Percentiles rank a stretch among this genome's conserved stretches.
Conservation (phyloP, 805 yeast genomes). For the Saccharomycopsis schoenii region DNA sequence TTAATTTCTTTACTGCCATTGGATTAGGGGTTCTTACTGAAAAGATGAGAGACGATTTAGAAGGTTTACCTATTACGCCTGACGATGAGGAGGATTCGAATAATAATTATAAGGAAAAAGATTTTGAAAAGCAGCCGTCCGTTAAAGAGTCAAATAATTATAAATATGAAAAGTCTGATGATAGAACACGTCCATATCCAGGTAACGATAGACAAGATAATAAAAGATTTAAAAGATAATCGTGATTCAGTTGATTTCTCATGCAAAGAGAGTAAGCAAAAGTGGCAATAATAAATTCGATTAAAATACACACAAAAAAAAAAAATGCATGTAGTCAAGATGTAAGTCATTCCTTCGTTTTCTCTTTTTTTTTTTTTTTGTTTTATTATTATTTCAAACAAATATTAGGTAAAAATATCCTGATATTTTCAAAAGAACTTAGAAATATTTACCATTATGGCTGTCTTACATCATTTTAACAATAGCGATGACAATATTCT, state of each 20-base stretch:
- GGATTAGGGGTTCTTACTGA: constrained; percentile 81
- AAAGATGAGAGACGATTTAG: constrained; percentile 54
- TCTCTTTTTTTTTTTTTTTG: too few relatives aligned
- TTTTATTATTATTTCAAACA: too few relatives aligned
- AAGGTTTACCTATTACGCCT: not conserved
- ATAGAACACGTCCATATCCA: not conserved
- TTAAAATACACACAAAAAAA: too few relatives aligned
- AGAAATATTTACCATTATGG: not conserved
- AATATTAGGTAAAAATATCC: too few relatives aligned
- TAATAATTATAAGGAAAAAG: not conserved
- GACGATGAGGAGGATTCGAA: not conserved
- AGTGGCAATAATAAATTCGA: not conserved
- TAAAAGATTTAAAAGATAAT: not conserved
- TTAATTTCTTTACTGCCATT: constrained; percentile 88
- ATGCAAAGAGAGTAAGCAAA: too few relatives aligned
- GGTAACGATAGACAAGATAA: not conserved
- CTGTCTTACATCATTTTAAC: not conserved
- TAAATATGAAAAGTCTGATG: not conserved
- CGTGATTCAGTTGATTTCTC: not conserved
- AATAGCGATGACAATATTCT: constrained; percentile 27
- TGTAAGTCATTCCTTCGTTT: not conserved
- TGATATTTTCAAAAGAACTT: too few relatives aligned
- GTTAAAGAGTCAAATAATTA: not conserved
- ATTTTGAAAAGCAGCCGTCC: not conserved
- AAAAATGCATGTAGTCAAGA: not conserved